Percentiles rank a stretch among this genome's conserved stretches.
These are phyloP conservation scores for Euphorbia schlechtendalii DNA, from an alignment of 441 rosid species.

Conservation along the genomic window DNA sequence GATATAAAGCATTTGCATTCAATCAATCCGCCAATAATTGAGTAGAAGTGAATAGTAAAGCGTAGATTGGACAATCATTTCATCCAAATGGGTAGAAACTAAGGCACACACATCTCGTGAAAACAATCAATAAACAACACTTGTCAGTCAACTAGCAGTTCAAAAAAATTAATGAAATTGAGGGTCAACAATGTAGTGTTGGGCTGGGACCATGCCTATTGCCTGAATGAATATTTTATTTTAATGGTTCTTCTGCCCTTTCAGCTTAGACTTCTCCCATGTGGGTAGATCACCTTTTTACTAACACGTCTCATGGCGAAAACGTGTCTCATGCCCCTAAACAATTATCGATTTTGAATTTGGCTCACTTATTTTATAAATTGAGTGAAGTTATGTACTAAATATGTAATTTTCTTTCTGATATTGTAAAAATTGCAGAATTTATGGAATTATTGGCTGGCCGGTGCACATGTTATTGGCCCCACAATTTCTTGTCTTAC, in stretches of 20 bases:
- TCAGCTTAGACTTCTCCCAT: not conserved
- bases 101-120: slow-evolving; percentile 11
- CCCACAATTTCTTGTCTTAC: slow-evolving; percentile 10
- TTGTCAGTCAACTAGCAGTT: not conserved
- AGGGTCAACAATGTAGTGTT: slow-evolving; percentile 8
- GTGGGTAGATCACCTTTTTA: not conserved
- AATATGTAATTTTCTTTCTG: no score
- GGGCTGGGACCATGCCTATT: not conserved
- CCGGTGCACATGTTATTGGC: slow-evolving; percentile 27
- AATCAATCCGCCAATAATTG: no score
- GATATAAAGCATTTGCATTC: no score
- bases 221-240: not conserved
- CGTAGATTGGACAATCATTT: not conserved
- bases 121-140: not conserved
- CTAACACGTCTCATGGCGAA: not conserved
- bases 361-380: no score
- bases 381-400: no score
- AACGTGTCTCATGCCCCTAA: no score
- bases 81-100: not conserved
- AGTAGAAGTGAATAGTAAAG: not conserved
- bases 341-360: no score
- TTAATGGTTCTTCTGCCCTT: no score
- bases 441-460: not conserved
- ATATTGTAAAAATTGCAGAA: no score
- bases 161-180: not conserved